Conservation (phyloP, 805 yeast genomes). For the Starmera dryadoides region DNA sequence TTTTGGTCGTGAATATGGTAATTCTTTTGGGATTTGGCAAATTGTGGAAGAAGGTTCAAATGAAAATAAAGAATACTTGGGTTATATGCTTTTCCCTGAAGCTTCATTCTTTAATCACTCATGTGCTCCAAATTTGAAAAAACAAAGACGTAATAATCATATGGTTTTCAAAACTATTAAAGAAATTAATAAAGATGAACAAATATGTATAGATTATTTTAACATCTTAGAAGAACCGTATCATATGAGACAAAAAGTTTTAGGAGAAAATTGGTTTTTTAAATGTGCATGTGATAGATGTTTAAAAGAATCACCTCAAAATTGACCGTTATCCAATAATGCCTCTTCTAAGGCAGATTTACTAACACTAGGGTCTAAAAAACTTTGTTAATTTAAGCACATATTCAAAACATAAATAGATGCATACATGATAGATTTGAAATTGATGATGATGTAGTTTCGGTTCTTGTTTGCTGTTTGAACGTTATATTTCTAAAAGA, state of each 20-base stretch:
- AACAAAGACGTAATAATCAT: constrained; percentile 31
- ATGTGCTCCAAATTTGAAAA: constrained; percentile 48
- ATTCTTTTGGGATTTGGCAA: constrained; percentile 68
- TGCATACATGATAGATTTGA: constrained; percentile 27
- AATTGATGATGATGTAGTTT: constrained; percentile 13
- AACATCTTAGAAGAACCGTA: constrained; percentile 35
- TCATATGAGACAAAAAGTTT: constrained; percentile 30
- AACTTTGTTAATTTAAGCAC: too few species aligned
- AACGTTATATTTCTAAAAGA: constrained; percentile 6
- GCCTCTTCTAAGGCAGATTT: constrained; percentile 36
- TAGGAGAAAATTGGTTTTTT: constrained; percentile 54
- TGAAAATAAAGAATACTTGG: constrained; percentile 48
- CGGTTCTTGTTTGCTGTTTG: neutral
- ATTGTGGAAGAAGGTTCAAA: constrained; percentile 24
- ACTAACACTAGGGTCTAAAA: constrained; percentile 24
- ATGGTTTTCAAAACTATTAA: constrained; percentile 35
- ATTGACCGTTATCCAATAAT: constrained; percentile 26
- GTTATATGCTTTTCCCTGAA: constrained; percentile 52
- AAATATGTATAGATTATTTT: constrained; percentile 58
- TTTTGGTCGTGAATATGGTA: constrained; percentile 55
- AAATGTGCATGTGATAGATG: constrained; percentile 47
- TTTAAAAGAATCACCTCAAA: constrained; percentile 17
- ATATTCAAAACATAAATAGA: too few species aligned
- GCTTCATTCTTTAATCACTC: constrained; percentile 68
- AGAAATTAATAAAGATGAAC: constrained; percentile 36